Base-by-base conservation (phyloP, 345 rosid genomes). In the Cardamine resedifolia region DNA sequence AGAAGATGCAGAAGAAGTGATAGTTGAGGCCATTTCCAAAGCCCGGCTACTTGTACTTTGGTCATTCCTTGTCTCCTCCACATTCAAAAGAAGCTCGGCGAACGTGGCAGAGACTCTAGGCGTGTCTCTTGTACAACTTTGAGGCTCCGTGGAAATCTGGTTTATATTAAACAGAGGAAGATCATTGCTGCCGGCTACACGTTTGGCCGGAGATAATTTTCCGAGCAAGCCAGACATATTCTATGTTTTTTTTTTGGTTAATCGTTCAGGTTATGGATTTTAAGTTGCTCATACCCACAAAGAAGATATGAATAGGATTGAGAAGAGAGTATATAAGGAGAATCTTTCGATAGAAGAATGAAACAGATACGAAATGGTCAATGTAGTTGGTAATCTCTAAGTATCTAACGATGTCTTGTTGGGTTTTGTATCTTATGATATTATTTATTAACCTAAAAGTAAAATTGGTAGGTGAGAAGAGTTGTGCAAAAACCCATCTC, bases 1-100 rank as follows among this genome's bases (percentile, higher is more conserved):
- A 64, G 80, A 77, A 1, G 80, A 77, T 18, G 79, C 58, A 16
- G 70, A 26, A 3, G 91, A 61, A 0, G 81, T 62, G 2, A 84
- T 82, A 30, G 68, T 24, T 18, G 91, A 81, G 75, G 73, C 69
- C 50, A 87, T 33, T 41, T 87, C 87, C 11, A 83, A 51, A 67
- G 52, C 76, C 9, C 47, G 70, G 9, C 49, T 58, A 12, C 78
- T 70, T 21, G 48, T 70, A 10, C 77, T 57, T 1, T 49, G 72
- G 19, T 83, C 84, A 14, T 20, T 62, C 4, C 79, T 83, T 16
- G 85, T 82, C 8, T 84, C 94, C 21, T 90, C 94, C 1, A 88
- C 96, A 4, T 64, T 74, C 83, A 24, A 82, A 3, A 89, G 78
- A 31, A 90, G 87, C 75, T 89, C 92, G 0, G 90, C 89, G 7